Evolutionary conservation across 1,139 yeast genomes (phyloP).

Genomic region (Kurtzmaniella quercitrusa): DNA sequence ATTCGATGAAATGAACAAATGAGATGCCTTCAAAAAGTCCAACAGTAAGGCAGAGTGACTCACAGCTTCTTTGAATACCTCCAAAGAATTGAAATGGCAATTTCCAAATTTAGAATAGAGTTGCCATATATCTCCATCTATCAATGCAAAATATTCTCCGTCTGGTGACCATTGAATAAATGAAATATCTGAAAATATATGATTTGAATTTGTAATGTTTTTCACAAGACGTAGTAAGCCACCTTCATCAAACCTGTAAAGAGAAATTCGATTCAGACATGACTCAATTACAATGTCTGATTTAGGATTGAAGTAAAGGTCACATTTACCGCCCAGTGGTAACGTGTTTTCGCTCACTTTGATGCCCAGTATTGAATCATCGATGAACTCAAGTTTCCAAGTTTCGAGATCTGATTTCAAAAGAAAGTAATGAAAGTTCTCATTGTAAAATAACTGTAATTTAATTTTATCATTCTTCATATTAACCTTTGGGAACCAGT

Average conservation of each 20-base stretch:
- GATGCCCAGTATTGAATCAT: conserved; percentile 1
- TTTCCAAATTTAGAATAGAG: conserved; percentile 36
- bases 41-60: conserved; percentile 9
- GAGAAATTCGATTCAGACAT: background rate
- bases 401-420: conserved; percentile 17
- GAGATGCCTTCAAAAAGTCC: conserved; percentile 22
- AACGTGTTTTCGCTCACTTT: background rate
- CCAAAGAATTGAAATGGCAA: conserved; percentile 25
- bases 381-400: conserved; percentile 23
- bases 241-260: background rate
- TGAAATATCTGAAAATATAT: background rate
- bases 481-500: conserved; percentile 22
- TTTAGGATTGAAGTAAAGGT: conserved; percentile 25
- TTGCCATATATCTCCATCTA: conserved; percentile 26
- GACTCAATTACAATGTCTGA: conserved; percentile 19
- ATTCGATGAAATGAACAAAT: conserved; percentile 24
- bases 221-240: background rate
- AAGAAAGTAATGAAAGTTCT: conserved; percentile 26
- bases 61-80: conserved; percentile 18
- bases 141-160: conserved; percentile 30
- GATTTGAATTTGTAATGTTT: background rate
- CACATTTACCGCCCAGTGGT: background rate
- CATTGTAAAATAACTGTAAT: conserved; percentile 15
- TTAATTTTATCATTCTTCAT: background rate
- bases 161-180: conserved; percentile 31